Conservation (phyloP, 345 rosid genomes). For the Carallia pectinifolia region DNA sequence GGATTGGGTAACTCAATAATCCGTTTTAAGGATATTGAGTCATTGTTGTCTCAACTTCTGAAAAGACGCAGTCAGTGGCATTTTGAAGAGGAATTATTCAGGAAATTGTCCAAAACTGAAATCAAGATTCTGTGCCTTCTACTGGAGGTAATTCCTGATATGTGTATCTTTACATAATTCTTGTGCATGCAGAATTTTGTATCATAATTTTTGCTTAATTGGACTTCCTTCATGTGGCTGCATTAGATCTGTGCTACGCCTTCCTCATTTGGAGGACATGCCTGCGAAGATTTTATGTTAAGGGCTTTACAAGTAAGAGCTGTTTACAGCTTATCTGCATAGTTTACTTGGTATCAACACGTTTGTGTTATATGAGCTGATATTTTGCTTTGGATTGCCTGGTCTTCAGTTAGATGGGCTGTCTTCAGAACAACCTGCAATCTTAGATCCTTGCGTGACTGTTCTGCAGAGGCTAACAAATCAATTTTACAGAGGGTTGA, state of each 20-base stretch:
- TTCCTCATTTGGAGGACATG: conserved; percentile 29
- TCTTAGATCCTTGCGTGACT: conserved; percentile 56
- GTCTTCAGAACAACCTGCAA: conserved; percentile 51
- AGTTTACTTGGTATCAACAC: neutral
- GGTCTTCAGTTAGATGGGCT: conserved; percentile 54
- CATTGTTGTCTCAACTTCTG: conserved; percentile 58
- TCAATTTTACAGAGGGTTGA: conserved; percentile 46
- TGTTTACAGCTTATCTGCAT: conserved; percentile 12
- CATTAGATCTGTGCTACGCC: conserved; percentile 58
- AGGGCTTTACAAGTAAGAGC: conserved; percentile 63
- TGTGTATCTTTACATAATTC: conserved; percentile 3
- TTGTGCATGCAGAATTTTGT: neutral
- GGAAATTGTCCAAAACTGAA: conserved; percentile 56
- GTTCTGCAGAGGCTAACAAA: conserved; percentile 61
- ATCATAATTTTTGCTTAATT: conserved; percentile 13
- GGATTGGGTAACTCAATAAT: conserved; percentile 62
- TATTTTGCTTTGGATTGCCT: conserved; percentile 18
- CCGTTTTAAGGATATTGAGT: conserved; percentile 51
- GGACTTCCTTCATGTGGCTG: conserved; percentile 28
- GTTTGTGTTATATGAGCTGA: neutral
- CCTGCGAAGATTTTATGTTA: conserved; percentile 50
- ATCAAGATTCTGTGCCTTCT: conserved; percentile 70
- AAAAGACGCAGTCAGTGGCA: conserved; percentile 49
- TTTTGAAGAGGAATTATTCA: conserved; percentile 42
- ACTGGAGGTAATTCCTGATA: conserved; percentile 59